Conservation (phyloP, 352 stramenopile genomes). For the Phytopythium chamaehyphon region DNA sequence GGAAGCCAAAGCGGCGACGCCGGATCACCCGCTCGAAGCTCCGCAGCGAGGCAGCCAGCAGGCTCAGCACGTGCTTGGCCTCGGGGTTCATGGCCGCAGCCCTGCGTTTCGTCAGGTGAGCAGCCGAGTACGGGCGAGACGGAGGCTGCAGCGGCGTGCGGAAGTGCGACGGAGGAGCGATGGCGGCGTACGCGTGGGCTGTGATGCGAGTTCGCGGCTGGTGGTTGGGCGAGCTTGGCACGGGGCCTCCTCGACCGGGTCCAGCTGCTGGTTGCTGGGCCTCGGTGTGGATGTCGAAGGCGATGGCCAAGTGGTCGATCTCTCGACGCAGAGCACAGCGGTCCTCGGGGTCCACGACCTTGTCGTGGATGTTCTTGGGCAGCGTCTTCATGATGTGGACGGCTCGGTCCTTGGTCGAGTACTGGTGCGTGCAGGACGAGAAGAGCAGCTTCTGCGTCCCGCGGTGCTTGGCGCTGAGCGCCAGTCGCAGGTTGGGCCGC, state of each 20-base stretch:
- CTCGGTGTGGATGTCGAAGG: slow-evolving; percentile 49
- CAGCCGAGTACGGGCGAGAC: slow-evolving; percentile 16
- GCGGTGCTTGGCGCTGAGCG: slow-evolving; percentile 26
- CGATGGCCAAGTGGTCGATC: slow-evolving; percentile 57
- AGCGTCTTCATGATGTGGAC: slow-evolving; percentile 65
- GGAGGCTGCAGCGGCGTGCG: slow-evolving; percentile 9
- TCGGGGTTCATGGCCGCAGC: slow-evolving; percentile 55
- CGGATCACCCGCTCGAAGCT: slow-evolving; percentile 68
- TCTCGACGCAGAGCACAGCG: slow-evolving; percentile 43
- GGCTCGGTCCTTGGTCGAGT: slow-evolving; percentile 34
- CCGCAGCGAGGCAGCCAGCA: slow-evolving; percentile 48
- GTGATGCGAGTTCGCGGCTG: slow-evolving; percentile 39
- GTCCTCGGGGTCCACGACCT: slow-evolving; percentile 43
- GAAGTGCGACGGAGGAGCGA: slow-evolving; percentile 30
- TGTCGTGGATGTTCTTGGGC: slow-evolving; percentile 46
- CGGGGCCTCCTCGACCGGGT: slow-evolving; percentile 18
- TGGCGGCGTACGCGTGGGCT: slow-evolving; percentile 57
- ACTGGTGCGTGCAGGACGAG: slow-evolving; percentile 39
- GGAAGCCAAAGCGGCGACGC: slow-evolving; percentile 58
- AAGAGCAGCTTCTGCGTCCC: slow-evolving; percentile 39
- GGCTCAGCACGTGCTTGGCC: slow-evolving; percentile 50
- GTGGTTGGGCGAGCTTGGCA: slow-evolving; percentile 19
- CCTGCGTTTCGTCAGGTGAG: slow-evolving; percentile 32
- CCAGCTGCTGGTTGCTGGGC: not conserved
- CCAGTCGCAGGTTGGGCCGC: slow-evolving; percentile 24